Evolutionary conservation across 352 stramenopile species (phyloP), one percentile per base, ranked within the genome.

Genomic region (Globisporangium barbulae): DNA sequence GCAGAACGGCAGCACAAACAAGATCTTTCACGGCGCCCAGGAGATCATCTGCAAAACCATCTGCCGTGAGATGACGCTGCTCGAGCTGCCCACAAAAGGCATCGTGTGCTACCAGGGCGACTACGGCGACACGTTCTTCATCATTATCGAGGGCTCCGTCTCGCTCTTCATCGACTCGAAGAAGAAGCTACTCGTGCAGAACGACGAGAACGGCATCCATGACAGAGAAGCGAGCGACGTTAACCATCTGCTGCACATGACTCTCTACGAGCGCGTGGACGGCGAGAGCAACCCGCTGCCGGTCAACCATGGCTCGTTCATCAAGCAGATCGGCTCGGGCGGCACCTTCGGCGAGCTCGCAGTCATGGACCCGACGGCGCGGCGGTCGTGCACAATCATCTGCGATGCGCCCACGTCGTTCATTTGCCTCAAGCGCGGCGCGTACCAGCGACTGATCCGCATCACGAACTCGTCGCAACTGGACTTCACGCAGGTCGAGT

Each of bases 21-120:
- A 89, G 61, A 90, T 94, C 58, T 91, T 94, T 53, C 75, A 89
- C 52, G 85, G 82, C 0, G 85, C 82, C 4, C 85, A 94, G 69
- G 85, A 94, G 57, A 90, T 94, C 59, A 91, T 94, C 65, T 94
- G 85, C 69, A 94, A 93, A 64, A 93, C 83, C 17, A 94, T 94
- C 65, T 94, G 85, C 64, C 78, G 85, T n/a, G 85, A 94, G 62
- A 91, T 94, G 83, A 94, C 81, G 35, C 71, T 94, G 44, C 69
- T 91, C 10, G 82, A 90, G 47, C 63, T 91, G 17, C 80, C 83
- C 2, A 25, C 73, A 6, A 72, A 80, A 53, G 85, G 76, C 8
- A 70, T 90, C 17, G 83, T 94, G 35, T 94, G 85, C 63, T 90
- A 88, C 42, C 85, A 94, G 72, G 85, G 85, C 13, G 85, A 94